phyloP scores from a whole-genome alignment of 1,284 basidiomycete species.

The Sphaerobolus stellatus region DNA sequence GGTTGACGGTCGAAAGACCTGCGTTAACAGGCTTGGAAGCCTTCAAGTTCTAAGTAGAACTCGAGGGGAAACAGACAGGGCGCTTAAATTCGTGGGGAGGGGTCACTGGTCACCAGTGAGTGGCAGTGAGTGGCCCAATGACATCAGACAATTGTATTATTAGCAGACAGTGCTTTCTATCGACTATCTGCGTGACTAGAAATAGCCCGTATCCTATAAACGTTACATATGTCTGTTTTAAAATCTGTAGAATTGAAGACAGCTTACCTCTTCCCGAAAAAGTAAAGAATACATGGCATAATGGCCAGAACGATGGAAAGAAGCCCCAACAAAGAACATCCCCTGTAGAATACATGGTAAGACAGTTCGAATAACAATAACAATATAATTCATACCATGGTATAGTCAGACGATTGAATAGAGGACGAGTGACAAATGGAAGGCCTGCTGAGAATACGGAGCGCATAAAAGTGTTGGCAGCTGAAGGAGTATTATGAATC shows the following conservation, averaged over 20 bases:
- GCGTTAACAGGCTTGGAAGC: too few relatives aligned
- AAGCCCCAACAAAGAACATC: conserved; percentile 32
- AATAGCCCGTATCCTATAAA: neutral
- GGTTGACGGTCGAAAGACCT: too few relatives aligned
- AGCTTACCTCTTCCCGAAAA: conserved; percentile 4
- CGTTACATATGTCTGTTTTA: neutral
- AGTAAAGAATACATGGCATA: conserved; percentile 6
- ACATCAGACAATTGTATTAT: too few relatives aligned
- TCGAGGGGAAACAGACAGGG: too few relatives aligned
- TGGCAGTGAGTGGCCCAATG: neutral
- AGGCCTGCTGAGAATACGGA: conserved; percentile 36
- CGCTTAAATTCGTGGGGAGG: too few relatives aligned
- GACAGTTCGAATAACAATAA: too few relatives aligned
- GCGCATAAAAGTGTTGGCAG: conserved; percentile 38
- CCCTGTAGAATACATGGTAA: neutral
- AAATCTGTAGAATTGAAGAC: neutral
- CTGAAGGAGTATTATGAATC: conserved; percentile 17
- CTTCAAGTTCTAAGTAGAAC: too few relatives aligned
- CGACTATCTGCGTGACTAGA: neutral
- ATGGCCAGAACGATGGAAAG: conserved; percentile 19
- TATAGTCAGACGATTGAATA: conserved; percentile 36
- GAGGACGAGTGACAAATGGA: conserved; percentile 30
- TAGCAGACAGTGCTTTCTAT: too few relatives aligned
- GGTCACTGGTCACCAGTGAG: neutral
- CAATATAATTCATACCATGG: conserved; percentile 22